Conservation (phyloP, 2,329 filamentous ascomycete species). For the Scolecobasidium constrictum region DNA sequence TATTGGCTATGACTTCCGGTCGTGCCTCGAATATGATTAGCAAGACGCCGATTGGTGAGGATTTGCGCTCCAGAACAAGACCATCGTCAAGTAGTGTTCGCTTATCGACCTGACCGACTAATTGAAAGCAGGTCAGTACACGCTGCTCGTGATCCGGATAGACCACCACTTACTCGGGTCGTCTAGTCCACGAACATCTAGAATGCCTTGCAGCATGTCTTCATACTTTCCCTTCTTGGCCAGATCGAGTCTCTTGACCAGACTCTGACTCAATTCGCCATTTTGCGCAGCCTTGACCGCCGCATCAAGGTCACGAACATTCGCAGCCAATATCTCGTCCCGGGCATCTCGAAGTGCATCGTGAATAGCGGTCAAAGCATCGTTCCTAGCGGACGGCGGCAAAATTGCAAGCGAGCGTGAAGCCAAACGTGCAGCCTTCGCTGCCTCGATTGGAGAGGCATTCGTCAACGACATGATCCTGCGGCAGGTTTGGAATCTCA, state of each 20-base stretch:
- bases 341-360: slow-evolving; percentile 58
- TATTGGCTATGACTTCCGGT: slow-evolving; percentile 97
- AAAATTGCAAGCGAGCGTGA: slow-evolving; percentile 78
- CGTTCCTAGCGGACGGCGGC: slow-evolving; percentile 64
- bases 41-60: slow-evolving; percentile 92
- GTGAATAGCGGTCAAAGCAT: slow-evolving; percentile 75
- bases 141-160: slow-evolving; percentile 1
- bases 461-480: slow-evolving; percentile 75
- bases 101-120: slow-evolving; percentile 75
- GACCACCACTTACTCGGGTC: slow-evolving; percentile 61
- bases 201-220: slow-evolving; percentile 91
- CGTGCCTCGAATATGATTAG: slow-evolving; percentile 97
- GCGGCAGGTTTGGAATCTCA: too few relatives aligned
- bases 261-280: slow-evolving; percentile 67
- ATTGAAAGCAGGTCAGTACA: slow-evolving; percentile 1
- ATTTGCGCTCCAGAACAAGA: slow-evolving; percentile 74
- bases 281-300: slow-evolving; percentile 64
- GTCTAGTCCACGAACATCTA: slow-evolving; percentile 72
- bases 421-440: slow-evolving; percentile 65
- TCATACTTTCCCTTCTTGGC: slow-evolving; percentile 85
- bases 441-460: slow-evolving; percentile 66
- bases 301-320: slow-evolving; percentile 67
- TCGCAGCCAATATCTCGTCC: slow-evolving; percentile 73
- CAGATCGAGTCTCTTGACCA: slow-evolving; percentile 82
- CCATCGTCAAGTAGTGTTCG: slow-evolving; percentile 79